Base-by-base conservation (phyloP, 257 asterid species). In the Solanum gandarillasii region DNA sequence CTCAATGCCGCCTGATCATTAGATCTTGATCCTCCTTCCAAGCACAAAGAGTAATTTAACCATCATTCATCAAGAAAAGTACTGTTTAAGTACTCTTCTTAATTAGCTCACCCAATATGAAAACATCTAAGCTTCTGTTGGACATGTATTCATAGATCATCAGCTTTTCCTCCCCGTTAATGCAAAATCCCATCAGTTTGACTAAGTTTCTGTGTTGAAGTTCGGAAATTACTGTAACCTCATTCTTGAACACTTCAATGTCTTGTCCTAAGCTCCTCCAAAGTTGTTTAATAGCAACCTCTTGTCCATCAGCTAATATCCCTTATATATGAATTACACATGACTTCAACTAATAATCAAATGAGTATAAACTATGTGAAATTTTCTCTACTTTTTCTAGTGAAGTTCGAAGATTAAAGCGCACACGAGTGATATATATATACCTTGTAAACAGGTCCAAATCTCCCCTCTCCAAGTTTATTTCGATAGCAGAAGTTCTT, bases 151-250 rank as follows among this genome's bases (percentile, higher is more conserved):
- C 88, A 41, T 71, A 71, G 12, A 86, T 62, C 27, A 86, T 71
- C 71, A 86, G 7, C 25, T 27, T 86, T 32, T 86, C 72, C 83
- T 71, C 83, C 46, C 31, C 46, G 1, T 71, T 39, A 86, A 86
- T 71, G 60, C 72, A 86, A 86, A 86, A 86, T 7, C 72, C 88
- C 55, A 86, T 36, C 29, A 86, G 46, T 60, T 86, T 86, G 43
- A 86, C 88, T 71, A 86, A 86, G 82, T 67, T 86, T 32, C 83
- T 55, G 55, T 71, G 88, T 73, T 86, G 83, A 79, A 86, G 88
- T 43, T 29, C 23, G 12, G 88, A 86, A 68, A 86, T 86, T 31
- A 71, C 18, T 31, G 38, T 58, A 39, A 86, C 83, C 88, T 71
- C 79, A 71, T 71, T 71, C n/a, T 71, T 71, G 41, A 71, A 71